Base-by-base conservation (phyloP, 1,139 yeast genomes). In the Casaregolazyma suthepensis region DNA sequence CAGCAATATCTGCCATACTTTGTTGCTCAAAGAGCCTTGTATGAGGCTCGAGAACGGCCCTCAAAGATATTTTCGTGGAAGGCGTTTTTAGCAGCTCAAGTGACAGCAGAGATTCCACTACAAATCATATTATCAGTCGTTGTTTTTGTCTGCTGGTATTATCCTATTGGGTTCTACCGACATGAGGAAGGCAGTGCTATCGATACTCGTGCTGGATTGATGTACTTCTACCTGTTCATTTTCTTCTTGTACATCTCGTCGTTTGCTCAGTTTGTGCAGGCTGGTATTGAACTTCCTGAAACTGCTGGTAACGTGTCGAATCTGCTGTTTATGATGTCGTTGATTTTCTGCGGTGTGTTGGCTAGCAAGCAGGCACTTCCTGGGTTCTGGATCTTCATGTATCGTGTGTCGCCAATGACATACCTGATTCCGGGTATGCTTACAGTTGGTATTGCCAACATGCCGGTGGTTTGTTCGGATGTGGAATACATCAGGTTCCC, bases 11-110 rank as follows among this genome's bases (percentile, higher is more conserved):
- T 75, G 54, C 77, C 75, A n/a, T 72, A 69, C 53, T 76, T 78
- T 48, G 71, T 67, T 47, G 73, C 69, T 46, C 65, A 66, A 26
- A 71, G 82, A 65, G 82, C 79, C 54, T 66, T 82, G 53, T 83
- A 72, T 61, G 87, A 83, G 65, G 83, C 78, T 18, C 74, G 87
- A 67, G 87, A 83, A 63, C 74, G 79, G 52, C 74, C 79, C 47
- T 80, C 85, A 7, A 81, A 80, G 62, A 82, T 86, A 19, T 82
- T 80, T 73, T 83, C 80, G 63, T 82, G 85, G 85, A 66, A 72
- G 57, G 68, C 71, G 37, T 63, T 78, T 54, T 59, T 77, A 48
- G 54, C 75, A 31, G 66, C 77, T 17, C 76, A 75, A 55, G 63
- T 66, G 43, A 52, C 68, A n/a, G 67, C 72, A 40, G 82, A 78